These are phyloP conservation scores for Sorghum bicolor DNA, from an alignment of 176 grass and related monocot genomes.

Conservation along the genomic window Sorghum_bicolor_NCBIv3 NC_012871.2:1091501-1092000, in stretches of 20 bases:
- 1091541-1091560: neutral
- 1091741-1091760: neutral
- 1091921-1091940: neutral
- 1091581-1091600: neutral
- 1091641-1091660: conserved; percentile 15
- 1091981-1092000: neutral
- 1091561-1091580: neutral
- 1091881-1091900: neutral
- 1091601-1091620: neutral
- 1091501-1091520: neutral
- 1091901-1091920: neutral
- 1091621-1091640: neutral
- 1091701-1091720: neutral
- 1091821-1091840: neutral
- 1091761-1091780: neutral
- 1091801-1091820: neutral
- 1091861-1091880: neutral
- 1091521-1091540: neutral
- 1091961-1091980: neutral
- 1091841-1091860: neutral
- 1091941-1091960: neutral
- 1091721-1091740: neutral
- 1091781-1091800: neutral
- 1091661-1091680: neutral
- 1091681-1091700: neutral